Evolutionary conservation across 2,329 filamentous ascomycete species (phyloP).

Genomic region (Corynespora cassiicola): DNA sequence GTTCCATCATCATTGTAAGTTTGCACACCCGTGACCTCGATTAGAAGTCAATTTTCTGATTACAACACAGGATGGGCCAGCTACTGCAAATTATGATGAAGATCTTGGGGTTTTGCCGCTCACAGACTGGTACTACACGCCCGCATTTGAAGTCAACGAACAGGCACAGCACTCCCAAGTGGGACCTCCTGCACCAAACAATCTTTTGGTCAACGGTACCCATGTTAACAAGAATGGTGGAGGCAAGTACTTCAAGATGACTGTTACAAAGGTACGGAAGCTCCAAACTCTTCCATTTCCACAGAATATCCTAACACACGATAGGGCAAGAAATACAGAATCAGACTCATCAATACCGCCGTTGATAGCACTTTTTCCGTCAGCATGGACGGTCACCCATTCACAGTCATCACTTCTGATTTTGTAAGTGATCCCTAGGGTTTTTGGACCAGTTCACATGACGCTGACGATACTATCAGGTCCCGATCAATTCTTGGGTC

Average conservation of each 20-base stretch:
- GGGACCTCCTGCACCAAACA: constrained; percentile 52
- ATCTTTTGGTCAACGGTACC: constrained; percentile 61
- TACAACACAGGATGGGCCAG: constrained; percentile 44
- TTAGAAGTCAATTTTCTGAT: neutral
- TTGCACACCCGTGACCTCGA: neutral
- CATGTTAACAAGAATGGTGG: constrained; percentile 54
- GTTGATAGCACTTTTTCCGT: constrained; percentile 41
- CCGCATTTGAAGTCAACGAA: constrained; percentile 37
- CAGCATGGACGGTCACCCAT: constrained; percentile 48
- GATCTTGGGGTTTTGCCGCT: constrained; percentile 67
- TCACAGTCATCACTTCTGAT: constrained; percentile 51
- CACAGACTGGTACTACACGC: constrained; percentile 67
- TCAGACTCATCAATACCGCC: constrained; percentile 64
- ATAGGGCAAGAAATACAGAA: constrained; percentile 60
- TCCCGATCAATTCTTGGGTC: constrained; percentile 49
- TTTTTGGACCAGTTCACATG: constrained; percentile 3
- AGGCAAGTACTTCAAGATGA: constrained; percentile 42
- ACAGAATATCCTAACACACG: constrained; percentile 8
- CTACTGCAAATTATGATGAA: constrained; percentile 58
- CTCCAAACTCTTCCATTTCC: neutral
- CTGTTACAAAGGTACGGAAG: constrained; percentile 42
- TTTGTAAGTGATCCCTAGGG: constrained; percentile 31
- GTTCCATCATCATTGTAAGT: constrained; percentile 42
- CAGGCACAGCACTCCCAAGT: constrained; percentile 37
- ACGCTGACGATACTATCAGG: constrained; percentile 20